Conservation (phyloP, 2,329 filamentous ascomycete genomes). For the Talaromyces sp. region DNA sequence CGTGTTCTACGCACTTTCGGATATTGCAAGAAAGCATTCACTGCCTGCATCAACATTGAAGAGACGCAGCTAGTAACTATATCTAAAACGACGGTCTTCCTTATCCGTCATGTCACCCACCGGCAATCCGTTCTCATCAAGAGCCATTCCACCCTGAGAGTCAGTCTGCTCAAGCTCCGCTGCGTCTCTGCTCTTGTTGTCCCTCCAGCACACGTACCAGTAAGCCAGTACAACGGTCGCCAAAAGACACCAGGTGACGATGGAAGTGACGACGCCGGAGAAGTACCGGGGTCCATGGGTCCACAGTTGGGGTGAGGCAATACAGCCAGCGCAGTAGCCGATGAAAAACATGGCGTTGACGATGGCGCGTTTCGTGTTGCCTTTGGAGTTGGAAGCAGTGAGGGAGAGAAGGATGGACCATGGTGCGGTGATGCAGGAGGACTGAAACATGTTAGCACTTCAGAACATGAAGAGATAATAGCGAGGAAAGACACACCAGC, state of each 20-base stretch:
- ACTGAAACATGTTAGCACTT: background rate
- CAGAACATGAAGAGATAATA: background rate
- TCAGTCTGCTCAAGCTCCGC: background rate
- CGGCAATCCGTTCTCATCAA: background rate
- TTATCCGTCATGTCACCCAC: slow-evolving; percentile 17
- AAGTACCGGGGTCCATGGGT: slow-evolving; percentile 44
- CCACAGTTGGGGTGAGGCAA: slow-evolving; percentile 50
- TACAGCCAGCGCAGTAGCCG: slow-evolving; percentile 48
- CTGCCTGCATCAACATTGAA: too few relatives aligned
- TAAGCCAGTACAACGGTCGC: slow-evolving; percentile 35
- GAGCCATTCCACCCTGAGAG: background rate
- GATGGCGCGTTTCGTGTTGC: slow-evolving; percentile 50
- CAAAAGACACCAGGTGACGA: slow-evolving; percentile 45
- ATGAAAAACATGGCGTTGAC: slow-evolving; percentile 51
- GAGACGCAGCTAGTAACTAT: slow-evolving; percentile 12
- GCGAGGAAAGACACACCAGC: slow-evolving; percentile 33
- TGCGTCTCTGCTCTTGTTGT: slow-evolving; percentile 29
- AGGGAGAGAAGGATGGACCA: slow-evolving; percentile 24
- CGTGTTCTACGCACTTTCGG: background rate
- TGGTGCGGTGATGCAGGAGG: slow-evolving; percentile 1
- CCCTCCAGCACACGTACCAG: slow-evolving; percentile 32
- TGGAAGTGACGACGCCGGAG: slow-evolving; percentile 45
- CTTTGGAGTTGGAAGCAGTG: slow-evolving; percentile 49
- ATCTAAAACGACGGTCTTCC: slow-evolving; percentile 13
- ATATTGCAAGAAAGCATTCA: background rate